Percentiles rank a stretch among this genome's conserved stretches.
Conservation (phyloP, 768 basidiomycete species). For the Auriculariales sp. region DNA sequence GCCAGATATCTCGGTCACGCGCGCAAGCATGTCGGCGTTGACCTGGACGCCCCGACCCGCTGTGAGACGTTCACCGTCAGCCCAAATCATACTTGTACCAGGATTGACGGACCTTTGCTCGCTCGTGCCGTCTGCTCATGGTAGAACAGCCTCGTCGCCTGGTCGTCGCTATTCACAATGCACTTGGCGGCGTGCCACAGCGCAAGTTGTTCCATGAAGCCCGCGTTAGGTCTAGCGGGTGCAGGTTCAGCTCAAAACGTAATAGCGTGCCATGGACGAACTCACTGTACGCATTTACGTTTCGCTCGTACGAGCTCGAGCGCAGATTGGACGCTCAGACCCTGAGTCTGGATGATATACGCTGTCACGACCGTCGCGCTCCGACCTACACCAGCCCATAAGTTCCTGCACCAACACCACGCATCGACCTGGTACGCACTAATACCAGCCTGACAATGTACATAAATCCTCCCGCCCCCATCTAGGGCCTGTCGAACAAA, state of each 20-base stretch:
- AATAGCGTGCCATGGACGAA: constrained; percentile 4
- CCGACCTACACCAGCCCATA: constrained; percentile 33
- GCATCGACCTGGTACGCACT: constrained; percentile 35
- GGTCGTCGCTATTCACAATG: constrained; percentile 41
- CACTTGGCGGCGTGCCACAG: constrained; percentile 63
- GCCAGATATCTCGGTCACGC: constrained; percentile 44
- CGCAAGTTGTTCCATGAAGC: constrained; percentile 68
- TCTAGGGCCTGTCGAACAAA: constrained; percentile 72
- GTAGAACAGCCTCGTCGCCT: constrained; percentile 39
- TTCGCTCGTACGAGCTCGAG: constrained; percentile 50
- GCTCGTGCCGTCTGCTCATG: constrained; percentile 55
- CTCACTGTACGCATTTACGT: constrained; percentile 61
- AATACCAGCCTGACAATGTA: constrained; percentile 84
- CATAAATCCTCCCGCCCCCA: constrained; percentile 63
- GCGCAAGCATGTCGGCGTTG: constrained; percentile 62
- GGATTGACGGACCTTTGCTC: not conserved
- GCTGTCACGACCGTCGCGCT: constrained; percentile 79
- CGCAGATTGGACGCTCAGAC: constrained; percentile 43
- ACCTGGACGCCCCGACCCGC: constrained; percentile 61
- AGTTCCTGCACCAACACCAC: not conserved
- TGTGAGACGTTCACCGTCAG: constrained; percentile 12
- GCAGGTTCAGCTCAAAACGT: not conserved
- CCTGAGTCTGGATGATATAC: constrained; percentile 68
- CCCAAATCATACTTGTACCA: not conserved
- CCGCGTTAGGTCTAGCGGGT: constrained; percentile 59